Evolutionary conservation across 129 eudicot genomes (phyloP), one percentile per base, ranked within the genome.

Genomic region (sunflower (Helianthus annuus)): DNA sequence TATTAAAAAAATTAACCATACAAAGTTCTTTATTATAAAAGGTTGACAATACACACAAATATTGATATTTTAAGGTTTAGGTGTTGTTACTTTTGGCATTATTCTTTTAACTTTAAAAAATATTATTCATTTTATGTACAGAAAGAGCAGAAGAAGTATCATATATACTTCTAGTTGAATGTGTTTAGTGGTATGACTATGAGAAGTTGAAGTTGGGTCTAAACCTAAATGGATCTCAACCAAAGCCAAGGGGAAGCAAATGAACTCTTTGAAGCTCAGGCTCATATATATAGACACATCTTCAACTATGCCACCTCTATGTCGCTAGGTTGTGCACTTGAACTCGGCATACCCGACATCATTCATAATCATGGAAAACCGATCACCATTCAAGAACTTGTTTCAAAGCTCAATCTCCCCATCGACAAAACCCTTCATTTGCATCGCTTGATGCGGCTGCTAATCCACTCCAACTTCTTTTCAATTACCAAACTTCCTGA

Each of bases 251-350:
- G 24, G 15, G 76, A 16, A 22, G 77, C 72, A 40, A 9, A 27
- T 66, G 82, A 85, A 24, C 40, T 79, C 3, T 75, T 85, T 57
- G 69, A 76, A 64, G 90, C 86, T 74, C 84, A 78, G 69, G 55
- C 82, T 55, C 90, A 82, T 27, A 68, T 85, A 58, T 82, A 72
- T 64, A 72, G 53, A 24, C 80, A 85, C 8, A 14, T 29, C 11
- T 58, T 78, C 59, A 51, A 24, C 53, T 82, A 82, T 53, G 55
- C 52, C 7, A 82, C 61, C 59, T 82, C 84, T 15, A 75, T 81
- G 85, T 72, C 75, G 0, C 74, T 85, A 13, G 66, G 56, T 58
- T 85, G 83, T 67, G 85, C 89, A 27, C 69, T 85, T 65, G 81
- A 85, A 32, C 69, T 85, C 2, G 81, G 80, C 73, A 81, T 85